Evolutionary conservation across 345 rosid species (phyloP).

Genomic region (Streptanthus diversifolius): DNA sequence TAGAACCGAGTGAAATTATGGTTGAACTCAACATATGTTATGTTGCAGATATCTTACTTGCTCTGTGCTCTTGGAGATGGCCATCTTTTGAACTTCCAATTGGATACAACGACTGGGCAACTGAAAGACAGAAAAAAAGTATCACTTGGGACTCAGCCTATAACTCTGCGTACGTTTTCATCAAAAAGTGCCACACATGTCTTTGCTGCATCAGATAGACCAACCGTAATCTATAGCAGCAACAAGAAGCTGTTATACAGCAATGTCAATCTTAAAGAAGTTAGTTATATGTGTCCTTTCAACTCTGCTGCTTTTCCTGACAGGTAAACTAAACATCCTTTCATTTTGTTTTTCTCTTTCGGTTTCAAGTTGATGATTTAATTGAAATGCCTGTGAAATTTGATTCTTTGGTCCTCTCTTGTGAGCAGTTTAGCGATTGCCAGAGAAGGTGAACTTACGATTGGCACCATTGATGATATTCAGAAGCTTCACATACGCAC

Average conservation of each 20-base stretch:
- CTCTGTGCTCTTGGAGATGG: conserved; percentile 99
- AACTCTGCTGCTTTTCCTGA: conserved; percentile 99
- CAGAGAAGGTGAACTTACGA: conserved; percentile 94
- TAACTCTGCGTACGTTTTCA: conserved; percentile 93
- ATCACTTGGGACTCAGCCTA: conserved; percentile 97
- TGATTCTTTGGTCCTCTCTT: conserved; percentile 24
- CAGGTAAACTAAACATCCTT: conserved; percentile 47
- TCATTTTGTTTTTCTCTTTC: not conserved
- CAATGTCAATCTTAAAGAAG: conserved; percentile 97
- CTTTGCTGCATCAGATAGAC: conserved; percentile 96
- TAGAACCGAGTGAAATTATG: not conserved
- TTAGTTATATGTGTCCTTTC: conserved; percentile 97
- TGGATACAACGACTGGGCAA: conserved; percentile 81
- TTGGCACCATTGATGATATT: conserved; percentile 97
- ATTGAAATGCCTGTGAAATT: not conserved
- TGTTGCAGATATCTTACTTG: conserved; percentile 76
- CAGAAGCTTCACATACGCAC: conserved; percentile 99
- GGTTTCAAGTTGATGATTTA: conserved; percentile 5
- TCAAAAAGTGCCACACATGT: conserved; percentile 87
- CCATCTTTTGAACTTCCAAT: conserved; percentile 79
- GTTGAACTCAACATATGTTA: conserved; percentile 15
- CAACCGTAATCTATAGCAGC: conserved; percentile 95
- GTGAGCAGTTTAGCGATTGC: conserved; percentile 89
- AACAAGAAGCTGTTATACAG: conserved; percentile 92
- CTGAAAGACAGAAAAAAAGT: conserved; percentile 87